Conservation (phyloP, 2,329 filamentous ascomycete genomes). For the Penicillium sclerotigenum region DNA sequence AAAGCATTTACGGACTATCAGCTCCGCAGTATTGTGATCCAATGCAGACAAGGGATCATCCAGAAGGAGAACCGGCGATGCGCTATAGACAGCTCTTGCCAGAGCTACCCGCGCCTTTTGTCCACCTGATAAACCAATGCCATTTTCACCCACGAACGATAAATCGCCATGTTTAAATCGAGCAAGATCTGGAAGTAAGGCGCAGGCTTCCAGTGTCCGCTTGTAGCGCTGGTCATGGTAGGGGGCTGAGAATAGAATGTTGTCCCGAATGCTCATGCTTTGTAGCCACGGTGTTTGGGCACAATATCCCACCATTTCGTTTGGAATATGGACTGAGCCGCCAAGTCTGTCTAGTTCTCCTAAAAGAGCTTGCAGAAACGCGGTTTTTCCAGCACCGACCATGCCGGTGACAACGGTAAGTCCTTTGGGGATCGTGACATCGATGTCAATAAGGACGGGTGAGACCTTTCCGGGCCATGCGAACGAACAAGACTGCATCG, state of each 20-base stretch:
- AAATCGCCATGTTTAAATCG: slow-evolving; percentile 64
- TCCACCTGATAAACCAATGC: slow-evolving; percentile 59
- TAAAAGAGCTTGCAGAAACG: slow-evolving; percentile 57
- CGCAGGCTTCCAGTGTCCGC: slow-evolving; percentile 65
- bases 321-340: slow-evolving; percentile 53
- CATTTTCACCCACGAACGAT: slow-evolving; percentile 60
- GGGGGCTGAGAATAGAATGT: slow-evolving; percentile 62
- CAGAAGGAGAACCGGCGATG: slow-evolving; percentile 53
- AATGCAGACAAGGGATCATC: slow-evolving; percentile 61
- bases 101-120: slow-evolving; percentile 60
- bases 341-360: slow-evolving; percentile 56
- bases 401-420: slow-evolving; percentile 62
- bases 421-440: slow-evolving; percentile 54
- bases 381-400: slow-evolving; percentile 63
- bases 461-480: slow-evolving; percentile 69
- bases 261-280: slow-evolving; percentile 67
- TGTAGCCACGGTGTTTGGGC: slow-evolving; percentile 66
- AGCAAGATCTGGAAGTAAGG: slow-evolving; percentile 58
- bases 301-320: slow-evolving; percentile 61
- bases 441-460: slow-evolving; percentile 55
- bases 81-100: slow-evolving; percentile 60
- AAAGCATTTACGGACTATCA: slow-evolving; percentile 57
- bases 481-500: slow-evolving; percentile 65
- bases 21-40: slow-evolving; percentile 63
- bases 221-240: slow-evolving; percentile 69